Base-by-base conservation (phyloP, 2,329 filamentous ascomycete species). In the Magnaporthiopsis incrustans region DNA sequence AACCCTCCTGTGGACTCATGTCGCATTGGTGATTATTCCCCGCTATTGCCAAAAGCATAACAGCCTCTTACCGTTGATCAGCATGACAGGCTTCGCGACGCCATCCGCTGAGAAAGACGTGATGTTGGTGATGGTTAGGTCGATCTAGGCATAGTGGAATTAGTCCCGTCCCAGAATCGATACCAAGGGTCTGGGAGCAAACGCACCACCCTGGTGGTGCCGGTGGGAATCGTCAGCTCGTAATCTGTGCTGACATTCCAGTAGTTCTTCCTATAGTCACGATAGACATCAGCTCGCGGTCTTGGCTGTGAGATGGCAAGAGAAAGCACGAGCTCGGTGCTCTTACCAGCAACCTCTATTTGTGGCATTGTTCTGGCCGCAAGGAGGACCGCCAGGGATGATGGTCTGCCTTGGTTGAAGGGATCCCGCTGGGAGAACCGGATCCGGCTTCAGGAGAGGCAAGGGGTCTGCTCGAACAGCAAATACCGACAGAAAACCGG, bases 51-150 rank as follows among this genome's bases (percentile, higher is more conserved):
- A 35, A 5, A 11, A 3, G 12, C 18, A 33, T 8, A 22, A 1
- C 11, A 32, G 4, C 1, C 14, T 12, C 61, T 5, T 33, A 63
- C 62, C 63, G 15, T 82, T 81, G 69, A 83, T 71, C 53, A 84
- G 73, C 70, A 87, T 79, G 11, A 66, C 69, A 32, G 66, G 64
- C 67, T 69, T 71, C 59, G 56, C 60, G 12, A 71, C 65, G 22
- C 70, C 70, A 32, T 72, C 70, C 1, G 69, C 66, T 5, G 65
- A 62, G 62, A 66, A 69, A 11, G 62, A 44, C 22, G 68, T 66
- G 30, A 66, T 63, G 57, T 72, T 69, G 53, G 68, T 71, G 44
- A 75, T 68, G 59, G 68, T 70, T 5, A 74, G 63, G 58, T 73
- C 67, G 57, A 67, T 71, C 71, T 73, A 62, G 27, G 4, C 3